Conservation (phyloP, 1,139 yeast genomes). For the Tardiomyces depauwii region DNA sequence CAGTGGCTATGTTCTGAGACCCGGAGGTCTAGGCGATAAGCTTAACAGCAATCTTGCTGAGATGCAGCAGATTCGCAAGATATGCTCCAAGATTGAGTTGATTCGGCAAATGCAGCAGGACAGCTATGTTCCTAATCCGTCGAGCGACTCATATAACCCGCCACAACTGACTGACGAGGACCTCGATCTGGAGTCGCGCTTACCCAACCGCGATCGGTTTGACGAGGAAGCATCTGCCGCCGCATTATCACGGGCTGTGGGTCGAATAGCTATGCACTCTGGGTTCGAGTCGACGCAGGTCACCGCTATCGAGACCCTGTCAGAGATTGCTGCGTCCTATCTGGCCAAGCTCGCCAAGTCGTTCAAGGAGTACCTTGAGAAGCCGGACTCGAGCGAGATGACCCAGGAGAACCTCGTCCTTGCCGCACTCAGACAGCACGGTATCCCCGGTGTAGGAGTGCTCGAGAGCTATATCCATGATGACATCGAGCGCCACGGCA, state of each 20-base stretch:
- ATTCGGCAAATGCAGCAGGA: conserved; percentile 89
- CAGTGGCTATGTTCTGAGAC: conserved; percentile 29
- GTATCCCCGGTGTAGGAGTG: conserved; percentile 69
- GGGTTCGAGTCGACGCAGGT: conserved; percentile 86
- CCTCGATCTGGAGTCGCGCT: conserved; percentile 65
- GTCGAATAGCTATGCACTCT: conserved; percentile 80
- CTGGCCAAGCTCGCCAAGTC: conserved; percentile 64
- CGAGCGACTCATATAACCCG: conserved; percentile 54
- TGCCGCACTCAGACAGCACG: conserved; percentile 68
- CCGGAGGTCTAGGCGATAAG: conserved; percentile 49
- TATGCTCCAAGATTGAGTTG: conserved; percentile 80
- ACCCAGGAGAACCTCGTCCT: conserved; percentile 40
- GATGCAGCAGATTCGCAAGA: conserved; percentile 79
- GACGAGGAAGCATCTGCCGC: conserved; percentile 50
- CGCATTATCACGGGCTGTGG: conserved; percentile 56
- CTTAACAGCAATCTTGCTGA: conserved; percentile 57
- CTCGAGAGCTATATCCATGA: conserved; percentile 67
- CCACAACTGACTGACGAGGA: conserved; percentile 55
- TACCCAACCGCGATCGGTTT: conserved; percentile 53
- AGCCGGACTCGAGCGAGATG: conserved; percentile 19
- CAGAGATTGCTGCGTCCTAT: conserved; percentile 78
- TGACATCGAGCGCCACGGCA: conserved; percentile 56
- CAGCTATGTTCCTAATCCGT: conserved; percentile 53
- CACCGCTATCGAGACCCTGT: conserved; percentile 63
- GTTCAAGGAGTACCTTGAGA: conserved; percentile 57